Conservation (phyloP, 805 yeast genomes). For the Teunomyces kruisii region DNA sequence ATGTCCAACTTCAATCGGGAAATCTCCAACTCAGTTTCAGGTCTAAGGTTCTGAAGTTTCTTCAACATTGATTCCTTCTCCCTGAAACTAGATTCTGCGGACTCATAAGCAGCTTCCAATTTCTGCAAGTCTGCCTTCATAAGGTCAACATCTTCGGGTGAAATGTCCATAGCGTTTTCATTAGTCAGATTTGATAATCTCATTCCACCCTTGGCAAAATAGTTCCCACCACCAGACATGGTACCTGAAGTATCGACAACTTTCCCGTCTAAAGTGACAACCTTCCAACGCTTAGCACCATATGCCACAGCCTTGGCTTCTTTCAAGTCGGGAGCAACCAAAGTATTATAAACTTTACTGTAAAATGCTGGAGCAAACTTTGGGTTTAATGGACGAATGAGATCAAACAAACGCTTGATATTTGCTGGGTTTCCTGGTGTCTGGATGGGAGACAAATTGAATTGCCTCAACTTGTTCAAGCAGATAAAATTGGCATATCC, state of each 20-base stretch:
- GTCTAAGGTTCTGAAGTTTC: conserved; percentile 61
- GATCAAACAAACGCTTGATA: conserved; percentile 81
- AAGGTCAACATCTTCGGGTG: conserved; percentile 56
- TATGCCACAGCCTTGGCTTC: conserved; percentile 90
- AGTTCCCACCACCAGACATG: conserved; percentile 92
- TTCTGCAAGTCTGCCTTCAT: conserved; percentile 51
- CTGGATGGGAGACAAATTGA: conserved; percentile 53
- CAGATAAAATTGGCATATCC: conserved; percentile 91
- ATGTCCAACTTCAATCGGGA: conserved; percentile 64
- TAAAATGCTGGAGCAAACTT: conserved; percentile 86
- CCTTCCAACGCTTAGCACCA: conserved; percentile 76
- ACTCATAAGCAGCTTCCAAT: conserved; percentile 55
- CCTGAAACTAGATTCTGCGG: conserved; percentile 48
- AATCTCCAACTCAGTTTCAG: conserved; percentile 63
- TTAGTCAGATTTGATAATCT: conserved; percentile 42
- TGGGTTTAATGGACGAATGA: conserved; percentile 64
- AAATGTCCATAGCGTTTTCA: conserved; percentile 31
- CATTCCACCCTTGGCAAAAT: conserved; percentile 76
- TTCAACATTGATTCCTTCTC: conserved; percentile 62
- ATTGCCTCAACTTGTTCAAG: conserved; percentile 67
- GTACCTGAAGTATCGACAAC: conserved; percentile 92
- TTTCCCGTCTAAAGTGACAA: conserved; percentile 90
- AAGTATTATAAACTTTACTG: conserved; percentile 80
- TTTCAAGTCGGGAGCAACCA: conserved; percentile 74
- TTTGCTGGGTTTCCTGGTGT: conserved; percentile 66